phyloP scores from a whole-genome alignment of 2,329 filamentous ascomycete species.

The Cladosporium sp. region DNA sequence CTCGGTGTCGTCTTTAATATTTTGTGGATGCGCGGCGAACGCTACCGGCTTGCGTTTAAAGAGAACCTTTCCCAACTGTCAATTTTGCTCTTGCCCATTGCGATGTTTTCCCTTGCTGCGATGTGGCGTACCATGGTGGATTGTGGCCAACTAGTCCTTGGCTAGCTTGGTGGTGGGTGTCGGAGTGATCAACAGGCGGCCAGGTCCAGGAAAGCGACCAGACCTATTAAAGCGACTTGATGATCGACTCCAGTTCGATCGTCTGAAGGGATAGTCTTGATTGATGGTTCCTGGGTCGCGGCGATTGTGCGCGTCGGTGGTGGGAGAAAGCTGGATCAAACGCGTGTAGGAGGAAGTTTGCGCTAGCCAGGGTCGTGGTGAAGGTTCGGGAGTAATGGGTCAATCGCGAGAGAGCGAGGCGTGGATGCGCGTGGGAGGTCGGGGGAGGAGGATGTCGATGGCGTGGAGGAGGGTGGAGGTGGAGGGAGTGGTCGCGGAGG shows the following conservation, averaged over 20 bases:
- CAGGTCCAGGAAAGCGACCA: conserved; percentile 3
- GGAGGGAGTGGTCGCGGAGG: conserved; percentile 13
- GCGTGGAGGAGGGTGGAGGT: not conserved
- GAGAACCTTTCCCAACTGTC: conserved; percentile 61
- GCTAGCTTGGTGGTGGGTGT: conserved; percentile 2
- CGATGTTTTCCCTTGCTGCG: not conserved
- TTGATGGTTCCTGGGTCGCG: conserved; percentile 2
- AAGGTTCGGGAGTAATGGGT: conserved; percentile 26
- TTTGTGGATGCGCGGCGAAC: conserved; percentile 64
- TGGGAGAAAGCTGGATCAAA: not conserved
- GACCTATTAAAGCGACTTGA: conserved; percentile 7
- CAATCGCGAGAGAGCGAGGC: conserved; percentile 14
- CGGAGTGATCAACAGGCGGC: not conserved
- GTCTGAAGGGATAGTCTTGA: not conserved
- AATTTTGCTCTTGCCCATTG: not conserved
- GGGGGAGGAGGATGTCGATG: conserved; percentile 17
- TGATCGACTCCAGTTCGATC: not conserved
- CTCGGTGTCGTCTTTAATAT: conserved; percentile 78
- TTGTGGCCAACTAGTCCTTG: not conserved
- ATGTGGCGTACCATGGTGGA: not conserved
- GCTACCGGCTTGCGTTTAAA: conserved; percentile 95
- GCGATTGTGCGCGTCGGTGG: conserved; percentile 5
- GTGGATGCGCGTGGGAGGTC: conserved; percentile 21
- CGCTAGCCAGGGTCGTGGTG: conserved; percentile 82
- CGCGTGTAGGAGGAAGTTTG: conserved; percentile 49